A percentile compares a stretch with the other conserved stretches of the same genome.
Evolutionary conservation across 306 rosid genomes (phyloP).

Genomic region (Gillenia trifoliata): DNA sequence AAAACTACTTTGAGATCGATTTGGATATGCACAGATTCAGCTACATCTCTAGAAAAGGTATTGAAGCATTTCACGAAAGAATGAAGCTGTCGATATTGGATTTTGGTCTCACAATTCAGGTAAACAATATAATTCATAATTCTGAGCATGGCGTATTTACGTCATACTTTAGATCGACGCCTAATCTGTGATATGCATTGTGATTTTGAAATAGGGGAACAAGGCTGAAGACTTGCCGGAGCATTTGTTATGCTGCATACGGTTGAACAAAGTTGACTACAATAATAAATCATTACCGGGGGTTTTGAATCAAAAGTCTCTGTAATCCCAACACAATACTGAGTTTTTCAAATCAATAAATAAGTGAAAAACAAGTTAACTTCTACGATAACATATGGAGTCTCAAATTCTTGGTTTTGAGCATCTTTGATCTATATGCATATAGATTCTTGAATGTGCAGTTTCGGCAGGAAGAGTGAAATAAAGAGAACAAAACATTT

Average conservation of each 20-base stretch:
- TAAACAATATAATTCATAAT: constrained; percentile 21
- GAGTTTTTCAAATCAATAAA: background rate
- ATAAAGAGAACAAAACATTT: background rate
- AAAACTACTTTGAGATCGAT: constrained; percentile 92
- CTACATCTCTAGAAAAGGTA: constrained; percentile 88
- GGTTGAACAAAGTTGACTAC: constrained; percentile 66
- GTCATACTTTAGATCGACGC: constrained; percentile 10
- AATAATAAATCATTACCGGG: constrained; percentile 42
- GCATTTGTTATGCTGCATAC: constrained; percentile 65
- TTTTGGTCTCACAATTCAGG: constrained; percentile 95
- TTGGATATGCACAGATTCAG: constrained; percentile 90
- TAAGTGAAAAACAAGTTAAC: background rate
- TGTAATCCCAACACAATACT: background rate
- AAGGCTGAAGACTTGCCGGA: constrained; percentile 89
- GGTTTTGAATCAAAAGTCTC: constrained; percentile 24
- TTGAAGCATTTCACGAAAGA: constrained; percentile 77
- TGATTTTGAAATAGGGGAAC: constrained; percentile 50
- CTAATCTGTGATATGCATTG: constrained; percentile 16
- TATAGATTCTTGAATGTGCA: constrained; percentile 9
- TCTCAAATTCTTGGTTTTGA: background rate
- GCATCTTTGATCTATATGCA: constrained; percentile 1
- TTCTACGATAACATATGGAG: background rate
- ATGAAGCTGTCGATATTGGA: constrained; percentile 64
- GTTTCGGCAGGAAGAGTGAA: background rate
- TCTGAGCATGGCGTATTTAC: background rate